Base-by-base conservation (phyloP, 2,329 filamentous ascomycete genomes). In the Coniochaeta hoffmannii region DNA sequence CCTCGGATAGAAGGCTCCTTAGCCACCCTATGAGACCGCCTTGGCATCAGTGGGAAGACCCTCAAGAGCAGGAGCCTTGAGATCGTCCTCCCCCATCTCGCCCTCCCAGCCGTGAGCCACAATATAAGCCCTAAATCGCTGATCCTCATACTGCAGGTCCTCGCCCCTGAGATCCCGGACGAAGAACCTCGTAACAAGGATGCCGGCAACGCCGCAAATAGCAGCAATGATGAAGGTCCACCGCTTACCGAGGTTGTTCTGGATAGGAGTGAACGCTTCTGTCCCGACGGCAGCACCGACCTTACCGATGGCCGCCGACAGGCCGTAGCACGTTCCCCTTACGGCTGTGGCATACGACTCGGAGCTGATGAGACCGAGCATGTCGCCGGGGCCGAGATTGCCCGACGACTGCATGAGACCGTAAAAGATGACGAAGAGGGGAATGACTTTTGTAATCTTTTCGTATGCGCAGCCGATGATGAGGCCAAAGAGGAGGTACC, bases 281-380 rank as follows among this genome's bases (percentile, higher is more conserved):
- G 76, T 80, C 0, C 77, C 78, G 8, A 81, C 65, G 0, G 77
- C 78, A 0, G 76, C 78, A 0, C 77, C 77, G 0, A 75, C 72
- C 60, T 80, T 80, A 0, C 77, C 77, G 11, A 80, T 62, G 0
- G 76, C 78, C 0, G 77, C 76, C 1, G 75, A 75, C 9, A 79
- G 63, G 0, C 77, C 76, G 32, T 78, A 77, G 54, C 76, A 77
- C 12, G 73, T 76, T 0, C 78, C 78, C 10, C 77, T 68, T 0
- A 79, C 72, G 0, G 75, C 73, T 0, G 77, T 80, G 0, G 77
- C 72, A 57, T 77, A 80, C 1, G 73, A 71, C 61, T 81, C 78
- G 4, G 73, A 76, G 1, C 73, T 76, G 3, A 79, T 66, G 1
- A 80, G 65, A 1, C 76, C 77, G 3, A 79, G 73, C 60, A 72